A percentile compares a stretch with the other conserved stretches of the same genome.
phyloP scores from a whole-genome alignment of 176 grass and related monocot species.

The Thalia dealbata region DNA sequence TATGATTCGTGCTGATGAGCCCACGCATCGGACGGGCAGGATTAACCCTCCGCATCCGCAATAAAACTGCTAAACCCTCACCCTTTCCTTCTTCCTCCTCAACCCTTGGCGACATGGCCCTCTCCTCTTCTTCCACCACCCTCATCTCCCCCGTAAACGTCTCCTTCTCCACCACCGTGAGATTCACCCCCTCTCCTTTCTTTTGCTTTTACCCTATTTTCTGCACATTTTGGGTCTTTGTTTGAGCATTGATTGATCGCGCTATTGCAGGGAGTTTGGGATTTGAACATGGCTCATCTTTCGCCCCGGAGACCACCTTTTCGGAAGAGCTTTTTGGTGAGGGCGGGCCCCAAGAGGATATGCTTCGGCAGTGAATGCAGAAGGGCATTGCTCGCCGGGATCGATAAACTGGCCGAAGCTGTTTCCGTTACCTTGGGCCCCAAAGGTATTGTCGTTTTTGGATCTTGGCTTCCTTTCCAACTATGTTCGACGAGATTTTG shows the following conservation, averaged over 20 bases:
- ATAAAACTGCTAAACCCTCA: not conserved
- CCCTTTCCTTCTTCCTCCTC: not conserved
- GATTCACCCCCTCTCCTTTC: not conserved
- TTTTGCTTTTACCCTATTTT: not conserved
- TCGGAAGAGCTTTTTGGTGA: constrained; percentile 27
- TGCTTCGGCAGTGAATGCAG: constrained; percentile 52
- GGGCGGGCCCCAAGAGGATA: constrained; percentile 58
- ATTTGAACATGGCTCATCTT: not conserved
- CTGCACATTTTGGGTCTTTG: not conserved
- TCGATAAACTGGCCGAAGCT: constrained; percentile 84
- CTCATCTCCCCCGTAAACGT: not conserved
- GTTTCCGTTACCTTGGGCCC: constrained; percentile 78
- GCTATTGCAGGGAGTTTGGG: not conserved
- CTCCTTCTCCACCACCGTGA: not conserved
- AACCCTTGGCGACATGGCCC: not conserved
- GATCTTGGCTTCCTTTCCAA: not conserved
- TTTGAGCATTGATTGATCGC: not conserved
- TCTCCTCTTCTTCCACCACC: not conserved
- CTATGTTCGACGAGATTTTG: not conserved
- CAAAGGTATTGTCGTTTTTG: constrained; percentile 37
- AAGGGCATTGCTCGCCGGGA: constrained; percentile 54
- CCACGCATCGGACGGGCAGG: not conserved
- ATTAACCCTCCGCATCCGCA: not conserved
- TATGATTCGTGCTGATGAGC: no score
- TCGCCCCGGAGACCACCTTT: not conserved